Conservation (phyloP, 176 grass and related monocot species). For the Oryza punctata region DNA sequence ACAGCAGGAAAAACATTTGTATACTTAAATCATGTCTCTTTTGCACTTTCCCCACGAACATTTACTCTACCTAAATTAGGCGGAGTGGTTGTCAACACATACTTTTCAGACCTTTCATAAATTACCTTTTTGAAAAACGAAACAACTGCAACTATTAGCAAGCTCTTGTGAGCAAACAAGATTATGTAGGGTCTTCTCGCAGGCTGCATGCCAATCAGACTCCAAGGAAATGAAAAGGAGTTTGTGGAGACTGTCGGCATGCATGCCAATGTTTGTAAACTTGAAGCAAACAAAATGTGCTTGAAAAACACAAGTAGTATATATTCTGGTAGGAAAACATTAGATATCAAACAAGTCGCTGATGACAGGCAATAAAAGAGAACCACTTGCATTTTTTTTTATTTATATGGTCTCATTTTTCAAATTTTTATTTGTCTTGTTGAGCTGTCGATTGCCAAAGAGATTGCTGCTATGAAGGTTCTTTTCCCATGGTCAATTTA, state of each 20-base stretch:
- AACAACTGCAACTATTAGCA: background rate
- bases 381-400: background rate
- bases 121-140: slow-evolving; percentile 12
- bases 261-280: background rate
- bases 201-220: background rate
- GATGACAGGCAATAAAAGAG: slow-evolving; percentile 42
- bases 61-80: slow-evolving; percentile 38
- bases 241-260: slow-evolving; percentile 19
- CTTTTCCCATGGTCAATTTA: slow-evolving; percentile 6
- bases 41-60: background rate
- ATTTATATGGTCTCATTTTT: slow-evolving; percentile 5
- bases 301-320: slow-evolving; percentile 22
- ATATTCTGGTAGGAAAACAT: slow-evolving; percentile 13
- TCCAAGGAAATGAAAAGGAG: background rate
- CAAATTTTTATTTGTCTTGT: slow-evolving; percentile 8
- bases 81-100: background rate
- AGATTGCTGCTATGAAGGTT: background rate
- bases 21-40: background rate
- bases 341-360: slow-evolving; percentile 34
- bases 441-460: slow-evolving; percentile 34
- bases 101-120: slow-evolving; percentile 20
- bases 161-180: slow-evolving; percentile 13
- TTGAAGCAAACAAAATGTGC: background rate
- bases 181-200: background rate
- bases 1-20: background rate